Conservation (phyloP, 495 filamentous ascomycete species). For the Monascus purpureus region DNA sequence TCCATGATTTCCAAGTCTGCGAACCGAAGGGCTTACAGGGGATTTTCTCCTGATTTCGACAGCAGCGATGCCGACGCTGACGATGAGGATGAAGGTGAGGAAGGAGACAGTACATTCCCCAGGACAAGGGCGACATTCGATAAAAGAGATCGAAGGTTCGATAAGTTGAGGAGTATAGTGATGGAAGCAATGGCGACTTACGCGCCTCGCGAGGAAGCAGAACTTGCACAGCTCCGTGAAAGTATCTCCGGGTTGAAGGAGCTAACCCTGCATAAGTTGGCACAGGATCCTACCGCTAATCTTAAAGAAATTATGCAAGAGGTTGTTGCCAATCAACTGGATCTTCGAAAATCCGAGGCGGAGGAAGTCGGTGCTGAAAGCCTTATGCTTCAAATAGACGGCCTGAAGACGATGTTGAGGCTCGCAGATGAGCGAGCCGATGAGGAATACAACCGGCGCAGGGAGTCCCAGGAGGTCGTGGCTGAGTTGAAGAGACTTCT, state of each 20-base stretch:
- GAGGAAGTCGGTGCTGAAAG: constrained; percentile 35
- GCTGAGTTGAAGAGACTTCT: constrained; percentile 56
- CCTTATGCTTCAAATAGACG: constrained; percentile 38
- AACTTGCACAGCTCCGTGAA: constrained; percentile 40
- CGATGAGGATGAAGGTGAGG: constrained; percentile 70
- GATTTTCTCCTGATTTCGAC: constrained; percentile 47
- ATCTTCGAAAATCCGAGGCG: constrained; percentile 23
- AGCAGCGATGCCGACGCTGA: constrained; percentile 93
- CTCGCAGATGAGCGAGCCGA: constrained; percentile 36
- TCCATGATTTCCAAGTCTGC: constrained; percentile 28
- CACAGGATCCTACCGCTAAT: constrained; percentile 24
- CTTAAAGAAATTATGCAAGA: constrained; percentile 36
- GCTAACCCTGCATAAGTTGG: constrained; percentile 22
- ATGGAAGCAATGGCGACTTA: constrained; percentile 62
- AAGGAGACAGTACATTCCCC: constrained; percentile 20
- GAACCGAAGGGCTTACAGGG: constrained; percentile 31
- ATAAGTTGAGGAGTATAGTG: constrained; percentile 71
- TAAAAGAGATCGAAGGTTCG: constrained; percentile 59
- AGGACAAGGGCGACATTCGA: constrained; percentile 47
- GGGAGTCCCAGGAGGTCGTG: constrained; percentile 58
- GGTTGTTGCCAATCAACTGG: constrained; percentile 25
- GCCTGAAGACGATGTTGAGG: constrained; percentile 39
- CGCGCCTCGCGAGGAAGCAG: constrained; percentile 20
- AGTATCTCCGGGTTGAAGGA: constrained; percentile 45
- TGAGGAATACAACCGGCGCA: constrained; percentile 49